phyloP scores from a whole-genome alignment of 176 grass and related monocot genomes.

The Luzula sylvatica region DNA sequence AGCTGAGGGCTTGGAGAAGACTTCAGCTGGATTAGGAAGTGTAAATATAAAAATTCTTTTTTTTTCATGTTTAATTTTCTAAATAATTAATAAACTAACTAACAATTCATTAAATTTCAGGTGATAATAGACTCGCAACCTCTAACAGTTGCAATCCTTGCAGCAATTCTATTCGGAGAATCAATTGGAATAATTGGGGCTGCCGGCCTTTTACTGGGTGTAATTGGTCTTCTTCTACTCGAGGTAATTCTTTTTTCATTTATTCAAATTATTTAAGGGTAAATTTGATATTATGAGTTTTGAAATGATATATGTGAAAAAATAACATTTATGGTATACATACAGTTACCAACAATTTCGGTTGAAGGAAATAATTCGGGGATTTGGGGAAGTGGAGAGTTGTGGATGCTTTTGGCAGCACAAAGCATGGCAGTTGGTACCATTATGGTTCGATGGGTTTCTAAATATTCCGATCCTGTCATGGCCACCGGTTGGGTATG shows the following conservation, averaged over 20 bases:
- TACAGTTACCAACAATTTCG: constrained; percentile 69
- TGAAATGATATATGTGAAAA: no score
- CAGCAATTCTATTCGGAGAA: constrained; percentile 74
- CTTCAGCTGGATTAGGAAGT: constrained; percentile 75
- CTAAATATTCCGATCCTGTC: constrained; percentile 88
- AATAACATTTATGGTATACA: not conserved
- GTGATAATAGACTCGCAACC: constrained; percentile 95
- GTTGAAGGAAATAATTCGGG: constrained; percentile 37
- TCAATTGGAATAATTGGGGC: constrained; percentile 55
- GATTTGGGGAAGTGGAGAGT: constrained; percentile 91
- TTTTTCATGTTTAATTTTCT: constrained; percentile 18
- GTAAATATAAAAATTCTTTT: constrained; percentile 33
- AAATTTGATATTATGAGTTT: no score
- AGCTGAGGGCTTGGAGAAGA: constrained; percentile 87
- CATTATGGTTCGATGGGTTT: constrained; percentile 93
- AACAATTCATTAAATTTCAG: constrained; percentile 35
- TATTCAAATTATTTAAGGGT: not conserved
- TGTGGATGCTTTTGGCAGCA: constrained; percentile 95
- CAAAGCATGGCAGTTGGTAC: constrained; percentile 96
- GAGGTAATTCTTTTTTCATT: constrained; percentile 38
- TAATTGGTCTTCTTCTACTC: constrained; percentile 67
- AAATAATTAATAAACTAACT: not conserved
- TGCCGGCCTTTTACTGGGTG: constrained; percentile 62
- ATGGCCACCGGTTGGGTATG: constrained; percentile 99
- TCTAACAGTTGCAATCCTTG: constrained; percentile 87